These are phyloP conservation scores for Rhinocladiella similis DNA, from an alignment of 2,329 filamentous ascomycete species.

Conservation along the genomic window DNA sequence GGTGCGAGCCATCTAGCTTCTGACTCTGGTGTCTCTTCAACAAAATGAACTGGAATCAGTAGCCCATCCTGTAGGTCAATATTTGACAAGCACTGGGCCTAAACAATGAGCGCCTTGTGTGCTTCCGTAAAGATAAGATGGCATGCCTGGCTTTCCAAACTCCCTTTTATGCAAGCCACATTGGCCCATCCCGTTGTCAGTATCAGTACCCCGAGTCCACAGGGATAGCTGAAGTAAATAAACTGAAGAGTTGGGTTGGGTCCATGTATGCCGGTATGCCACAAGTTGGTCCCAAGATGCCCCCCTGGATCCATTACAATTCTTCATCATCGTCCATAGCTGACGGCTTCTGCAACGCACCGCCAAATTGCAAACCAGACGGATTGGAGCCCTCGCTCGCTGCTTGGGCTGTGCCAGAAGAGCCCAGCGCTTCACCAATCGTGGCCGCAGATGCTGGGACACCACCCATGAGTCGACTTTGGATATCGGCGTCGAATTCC, in stretches of 20 bases:
- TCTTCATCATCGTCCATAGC: constrained; percentile 28
- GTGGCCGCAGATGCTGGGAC: constrained; percentile 34
- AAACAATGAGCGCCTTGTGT: background rate
- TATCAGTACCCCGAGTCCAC: background rate
- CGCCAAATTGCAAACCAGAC: constrained; percentile 31
- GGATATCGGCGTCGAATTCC: constrained; percentile 41
- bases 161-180: background rate
- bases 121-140: background rate
- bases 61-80: background rate
- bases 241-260: too few relatives aligned
- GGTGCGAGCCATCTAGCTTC: too few relatives aligned
- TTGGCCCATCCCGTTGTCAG: background rate
- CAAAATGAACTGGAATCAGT: too few relatives aligned
- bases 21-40: too few relatives aligned
- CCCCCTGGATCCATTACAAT: constrained; percentile 13
- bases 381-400: constrained; percentile 22
- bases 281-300: too few relatives aligned
- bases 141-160: background rate
- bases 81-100: background rate
- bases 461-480: constrained; percentile 40
- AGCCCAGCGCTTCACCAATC: constrained; percentile 36
- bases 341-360: constrained; percentile 21
- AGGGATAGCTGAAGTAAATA: background rate
- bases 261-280: too few relatives aligned
- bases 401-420: constrained; percentile 13